These are phyloP conservation scores for Pleurotus cornucopiae DNA, from an alignment of 768 basidiomycete genomes.

Conservation along the genomic window DNA sequence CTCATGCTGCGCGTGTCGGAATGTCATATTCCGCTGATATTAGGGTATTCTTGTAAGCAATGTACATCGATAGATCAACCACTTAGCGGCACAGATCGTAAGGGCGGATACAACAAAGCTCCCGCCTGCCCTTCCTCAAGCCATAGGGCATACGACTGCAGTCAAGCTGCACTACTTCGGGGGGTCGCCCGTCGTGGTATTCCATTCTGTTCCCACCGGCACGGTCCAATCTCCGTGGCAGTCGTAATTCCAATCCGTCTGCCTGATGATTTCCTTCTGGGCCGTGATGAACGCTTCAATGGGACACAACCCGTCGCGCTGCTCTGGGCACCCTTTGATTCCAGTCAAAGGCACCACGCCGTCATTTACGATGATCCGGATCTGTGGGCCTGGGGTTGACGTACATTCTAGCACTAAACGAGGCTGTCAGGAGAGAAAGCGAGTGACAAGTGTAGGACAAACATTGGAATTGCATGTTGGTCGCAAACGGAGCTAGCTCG, in stretches of 20 bases:
- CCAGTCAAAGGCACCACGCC: slow-evolving; percentile 78
- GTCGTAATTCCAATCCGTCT: slow-evolving; percentile 71
- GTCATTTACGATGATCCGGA: slow-evolving; percentile 86
- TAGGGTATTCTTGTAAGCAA: no score
- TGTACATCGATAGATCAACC: no score
- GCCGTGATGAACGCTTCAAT: slow-evolving; percentile 67
- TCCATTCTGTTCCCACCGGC: slow-evolving; percentile 62
- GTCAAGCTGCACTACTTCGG: slow-evolving; percentile 26
- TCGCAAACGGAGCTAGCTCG: slow-evolving; percentile 81
- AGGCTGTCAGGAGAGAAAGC: slow-evolving; percentile 9
- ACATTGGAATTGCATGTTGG: slow-evolving; percentile 90
- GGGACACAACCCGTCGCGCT: slow-evolving; percentile 76
- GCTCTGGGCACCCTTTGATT: slow-evolving; percentile 66
- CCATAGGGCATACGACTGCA: no score
- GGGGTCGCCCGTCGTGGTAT: slow-evolving; percentile 67
- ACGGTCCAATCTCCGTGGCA: slow-evolving; percentile 78
- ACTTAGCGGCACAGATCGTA: no score
- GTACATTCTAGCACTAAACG: slow-evolving; percentile 58
- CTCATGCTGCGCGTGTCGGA: no score
- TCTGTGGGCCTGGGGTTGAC: slow-evolving; percentile 47
- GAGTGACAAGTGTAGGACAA: slow-evolving; percentile 18
- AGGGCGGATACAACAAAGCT: no score
- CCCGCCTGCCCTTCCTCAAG: no score
- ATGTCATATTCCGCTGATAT: no score
- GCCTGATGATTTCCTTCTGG: slow-evolving; percentile 58